Evolutionary conservation across 1,139 yeast genomes (phyloP).

Genomic region (Yamadazyma mexicana): DNA sequence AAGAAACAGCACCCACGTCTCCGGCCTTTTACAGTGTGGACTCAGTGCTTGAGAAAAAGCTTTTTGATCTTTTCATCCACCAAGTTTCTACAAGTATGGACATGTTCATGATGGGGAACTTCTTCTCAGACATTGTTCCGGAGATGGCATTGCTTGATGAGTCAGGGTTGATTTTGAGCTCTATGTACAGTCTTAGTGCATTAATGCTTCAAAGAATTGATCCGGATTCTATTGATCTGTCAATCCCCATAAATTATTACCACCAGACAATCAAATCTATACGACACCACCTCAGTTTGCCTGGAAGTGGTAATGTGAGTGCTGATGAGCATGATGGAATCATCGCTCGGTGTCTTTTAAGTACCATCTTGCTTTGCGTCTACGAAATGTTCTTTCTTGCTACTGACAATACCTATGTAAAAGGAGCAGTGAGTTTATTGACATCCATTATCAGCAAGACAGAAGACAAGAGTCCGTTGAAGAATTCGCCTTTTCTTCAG

Average conservation of each 20-base stretch:
- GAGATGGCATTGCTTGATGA: slow-evolving; percentile 39
- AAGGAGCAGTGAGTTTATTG: slow-evolving; percentile 35
- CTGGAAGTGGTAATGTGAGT: slow-evolving; percentile 17
- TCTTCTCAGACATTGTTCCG: slow-evolving; percentile 33
- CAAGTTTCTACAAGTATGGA: slow-evolving; percentile 30
- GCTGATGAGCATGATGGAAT: slow-evolving; percentile 25
- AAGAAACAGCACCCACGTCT: slow-evolving; percentile 1
- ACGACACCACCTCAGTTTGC: slow-evolving; percentile 24
- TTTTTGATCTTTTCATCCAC: slow-evolving; percentile 35
- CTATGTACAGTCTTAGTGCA: slow-evolving; percentile 37
- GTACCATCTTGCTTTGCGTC: slow-evolving; percentile 38
- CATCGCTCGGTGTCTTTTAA: slow-evolving; percentile 35
- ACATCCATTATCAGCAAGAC: slow-evolving; percentile 26
- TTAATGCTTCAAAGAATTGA: slow-evolving; percentile 30
- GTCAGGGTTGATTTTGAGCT: slow-evolving; percentile 34
- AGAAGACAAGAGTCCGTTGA: slow-evolving; percentile 20
- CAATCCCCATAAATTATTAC: slow-evolving; percentile 36
- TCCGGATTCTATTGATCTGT: slow-evolving; percentile 29
- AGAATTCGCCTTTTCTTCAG: slow-evolving; percentile 30
- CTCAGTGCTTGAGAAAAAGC: slow-evolving; percentile 27
- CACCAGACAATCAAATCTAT: slow-evolving; percentile 36
- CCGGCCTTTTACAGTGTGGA: slow-evolving; percentile 17
- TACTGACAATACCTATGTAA: slow-evolving; percentile 35
- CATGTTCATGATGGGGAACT: slow-evolving; percentile 29
- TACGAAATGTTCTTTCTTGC: slow-evolving; percentile 41